Percentiles rank a stretch among this genome's conserved stretches.
Evolutionary conservation across 2,329 filamentous ascomycete species (phyloP).

Genomic region (Coniochaeta sp.): DNA sequence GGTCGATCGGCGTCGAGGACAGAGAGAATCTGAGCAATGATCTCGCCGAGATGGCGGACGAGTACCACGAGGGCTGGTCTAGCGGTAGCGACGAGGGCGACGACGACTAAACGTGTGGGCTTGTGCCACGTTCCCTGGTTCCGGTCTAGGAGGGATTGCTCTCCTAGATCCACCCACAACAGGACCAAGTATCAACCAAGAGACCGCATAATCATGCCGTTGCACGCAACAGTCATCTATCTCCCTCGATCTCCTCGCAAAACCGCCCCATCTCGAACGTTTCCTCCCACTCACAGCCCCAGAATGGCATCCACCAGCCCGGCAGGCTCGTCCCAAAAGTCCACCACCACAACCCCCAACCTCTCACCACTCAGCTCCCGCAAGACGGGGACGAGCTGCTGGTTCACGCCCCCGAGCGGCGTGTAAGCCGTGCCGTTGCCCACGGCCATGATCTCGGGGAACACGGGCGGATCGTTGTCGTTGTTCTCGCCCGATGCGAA

Average conservation of each 20-base stretch:
- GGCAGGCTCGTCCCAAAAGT: slow-evolving; percentile 37
- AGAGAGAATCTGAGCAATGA: slow-evolving; percentile 76
- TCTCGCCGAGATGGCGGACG: slow-evolving; percentile 74
- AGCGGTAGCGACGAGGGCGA: slow-evolving; percentile 68
- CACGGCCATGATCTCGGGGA: slow-evolving; percentile 36
- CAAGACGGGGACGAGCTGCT: slow-evolving; percentile 26
- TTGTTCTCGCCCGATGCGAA: slow-evolving; percentile 37
- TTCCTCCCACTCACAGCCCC: slow-evolving; percentile 5
- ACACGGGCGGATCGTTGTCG: slow-evolving; percentile 27
- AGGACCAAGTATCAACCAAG: neutral
- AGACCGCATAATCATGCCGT: neutral
- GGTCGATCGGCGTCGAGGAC: slow-evolving; percentile 65
- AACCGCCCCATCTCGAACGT: neutral
- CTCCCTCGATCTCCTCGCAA: neutral
- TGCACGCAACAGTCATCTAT: no score
- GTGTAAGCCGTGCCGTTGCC: slow-evolving; percentile 29
- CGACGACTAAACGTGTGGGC: slow-evolving; percentile 40
- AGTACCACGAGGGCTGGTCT: slow-evolving; percentile 83
- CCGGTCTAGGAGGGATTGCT: neutral
- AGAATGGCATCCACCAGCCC: slow-evolving; percentile 32
- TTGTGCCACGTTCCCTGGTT: neutral
- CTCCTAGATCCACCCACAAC: neutral
- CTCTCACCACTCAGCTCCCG: slow-evolving; percentile 29
- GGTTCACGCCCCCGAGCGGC: slow-evolving; percentile 35
- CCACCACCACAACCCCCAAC: slow-evolving; percentile 44